A percentile compares a stretch with the other conserved stretches of the same genome.
phyloP scores from a whole-genome alignment of 2,329 filamentous ascomycete genomes.

The Gaeumannomyces tritici region DNA sequence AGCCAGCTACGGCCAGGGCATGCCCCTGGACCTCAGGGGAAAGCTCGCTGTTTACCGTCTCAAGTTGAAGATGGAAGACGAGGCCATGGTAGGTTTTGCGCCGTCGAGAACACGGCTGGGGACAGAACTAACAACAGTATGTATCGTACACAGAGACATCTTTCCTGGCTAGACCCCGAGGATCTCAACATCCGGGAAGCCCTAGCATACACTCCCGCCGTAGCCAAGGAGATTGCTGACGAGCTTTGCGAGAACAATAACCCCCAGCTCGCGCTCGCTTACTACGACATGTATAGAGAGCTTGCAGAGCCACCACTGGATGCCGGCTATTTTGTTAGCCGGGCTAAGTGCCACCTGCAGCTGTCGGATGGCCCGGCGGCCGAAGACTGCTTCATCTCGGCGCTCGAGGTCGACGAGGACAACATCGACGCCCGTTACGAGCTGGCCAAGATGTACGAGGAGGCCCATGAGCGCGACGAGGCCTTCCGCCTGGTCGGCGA shows the following conservation, averaged over 20 bases:
- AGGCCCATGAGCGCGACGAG: constrained; percentile 60
- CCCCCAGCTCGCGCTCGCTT: constrained; percentile 36
- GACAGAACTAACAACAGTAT: background rate
- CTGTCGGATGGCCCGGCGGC: constrained; percentile 57
- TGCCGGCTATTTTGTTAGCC: constrained; percentile 39
- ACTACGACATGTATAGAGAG: constrained; percentile 44
- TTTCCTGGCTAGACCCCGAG: constrained; percentile 60
- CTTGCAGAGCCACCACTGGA: constrained; percentile 33
- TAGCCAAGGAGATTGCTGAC: constrained; percentile 60
- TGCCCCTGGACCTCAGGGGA: constrained; percentile 74
- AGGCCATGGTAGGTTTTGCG: constrained; percentile 47
- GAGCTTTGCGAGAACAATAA: constrained; percentile 31
- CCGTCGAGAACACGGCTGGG: too few species aligned
- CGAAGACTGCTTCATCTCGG: constrained; percentile 65
- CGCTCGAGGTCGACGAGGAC: constrained; percentile 61
- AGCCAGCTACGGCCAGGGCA: constrained; percentile 57
- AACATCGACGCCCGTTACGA: constrained; percentile 70
- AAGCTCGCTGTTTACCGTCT: constrained; percentile 81
- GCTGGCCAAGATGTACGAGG: constrained; percentile 78
- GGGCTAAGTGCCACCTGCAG: constrained; percentile 61
- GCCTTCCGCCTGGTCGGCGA: constrained; percentile 71
- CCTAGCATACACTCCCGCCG: constrained; percentile 61
- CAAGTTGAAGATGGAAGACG: constrained; percentile 54
- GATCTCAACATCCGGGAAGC: constrained; percentile 36
- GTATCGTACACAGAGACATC: constrained; percentile 32